Percentiles rank a stretch among this genome's conserved stretches.
These are phyloP conservation scores for Cladosporium sp. DNA, from an alignment of 2,329 filamentous ascomycete species.

Conservation along the genomic window DNA sequence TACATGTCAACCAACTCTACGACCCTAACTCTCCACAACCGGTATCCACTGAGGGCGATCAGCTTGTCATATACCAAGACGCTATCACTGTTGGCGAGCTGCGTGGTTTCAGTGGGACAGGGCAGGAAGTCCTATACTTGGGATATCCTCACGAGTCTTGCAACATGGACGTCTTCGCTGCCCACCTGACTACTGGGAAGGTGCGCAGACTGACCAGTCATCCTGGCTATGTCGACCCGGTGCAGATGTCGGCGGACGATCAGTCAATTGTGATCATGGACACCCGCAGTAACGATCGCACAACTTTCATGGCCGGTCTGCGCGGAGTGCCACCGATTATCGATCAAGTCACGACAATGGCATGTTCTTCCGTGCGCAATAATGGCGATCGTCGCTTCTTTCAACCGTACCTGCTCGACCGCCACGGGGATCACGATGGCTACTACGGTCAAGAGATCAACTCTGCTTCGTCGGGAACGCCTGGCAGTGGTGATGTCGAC, in stretches of 20 bases:
- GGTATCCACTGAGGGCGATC: background rate
- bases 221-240: background rate
- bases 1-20: background rate
- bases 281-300: constrained; percentile 46
- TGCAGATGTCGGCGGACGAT: constrained; percentile 36
- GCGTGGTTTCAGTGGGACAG: constrained; percentile 48
- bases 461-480: background rate
- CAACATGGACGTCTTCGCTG: constrained; percentile 51
- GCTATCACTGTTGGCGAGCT: constrained; percentile 37
- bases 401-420: background rate
- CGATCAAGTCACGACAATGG: background rate
- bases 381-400: background rate
- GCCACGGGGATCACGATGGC: background rate
- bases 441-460: background rate
- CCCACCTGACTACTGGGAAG: constrained; percentile 34
- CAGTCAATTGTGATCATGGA: constrained; percentile 50
- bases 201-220: background rate
- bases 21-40: background rate
- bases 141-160: constrained; percentile 45
- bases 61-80: background rate
- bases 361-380: background rate
- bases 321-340: constrained; percentile 43
- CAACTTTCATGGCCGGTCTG: constrained; percentile 48
- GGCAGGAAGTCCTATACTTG: constrained; percentile 47
- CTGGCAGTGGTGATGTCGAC: background rate